Base-by-base conservation (phyloP, 129 eudicot genomes). In the carrot (Daucus carota) region DNA sequence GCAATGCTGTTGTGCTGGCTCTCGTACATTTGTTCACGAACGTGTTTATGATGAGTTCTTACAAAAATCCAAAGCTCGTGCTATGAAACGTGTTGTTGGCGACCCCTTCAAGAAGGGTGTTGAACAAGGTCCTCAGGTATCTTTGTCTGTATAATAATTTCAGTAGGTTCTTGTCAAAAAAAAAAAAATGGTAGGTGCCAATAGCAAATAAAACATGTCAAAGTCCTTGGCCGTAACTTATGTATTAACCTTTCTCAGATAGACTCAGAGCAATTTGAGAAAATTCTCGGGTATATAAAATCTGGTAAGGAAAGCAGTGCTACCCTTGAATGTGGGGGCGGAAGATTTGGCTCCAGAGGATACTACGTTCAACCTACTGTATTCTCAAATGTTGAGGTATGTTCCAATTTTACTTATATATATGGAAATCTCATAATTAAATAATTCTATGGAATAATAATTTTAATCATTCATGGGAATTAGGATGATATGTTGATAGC, bases 1-100 rank as follows among this genome's bases (percentile, higher is more conserved):
- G 6, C 91, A 87, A 84, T 87, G 91, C 70, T 87, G 91, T 52
- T 81, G 84, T 84, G 91, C 91, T 76, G 91, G 86, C 24, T 87
- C 90, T 71, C 91, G 91, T 26, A 87, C 88, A 10, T 87, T 9
- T 65, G 91, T 87, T 14, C 91, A 87, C 29, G 88, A 87, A 71
- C 73, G 80, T 26, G 81, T 87, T 17, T 82, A 87, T 62, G 88
- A 87, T 74, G 91, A 87, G 15, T 87, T 87, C 75, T 59, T 87
- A 2, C 88, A 84, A 75, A 87, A 87, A 70, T 85, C 91, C 57
- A 84, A 82, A 73, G 82, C 82, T 15, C 88, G 91, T 43, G 91
- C 91, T 36, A 17, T 79, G 70, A 84, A 73, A 68, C 91, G 91
- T 50, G 54, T 73, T 22, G 91, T 87, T 77, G 91, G 91, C 40